phyloP scores from a whole-genome alignment of 495 filamentous ascomycete genomes.

The Hypoxylon fuscum region DNA sequence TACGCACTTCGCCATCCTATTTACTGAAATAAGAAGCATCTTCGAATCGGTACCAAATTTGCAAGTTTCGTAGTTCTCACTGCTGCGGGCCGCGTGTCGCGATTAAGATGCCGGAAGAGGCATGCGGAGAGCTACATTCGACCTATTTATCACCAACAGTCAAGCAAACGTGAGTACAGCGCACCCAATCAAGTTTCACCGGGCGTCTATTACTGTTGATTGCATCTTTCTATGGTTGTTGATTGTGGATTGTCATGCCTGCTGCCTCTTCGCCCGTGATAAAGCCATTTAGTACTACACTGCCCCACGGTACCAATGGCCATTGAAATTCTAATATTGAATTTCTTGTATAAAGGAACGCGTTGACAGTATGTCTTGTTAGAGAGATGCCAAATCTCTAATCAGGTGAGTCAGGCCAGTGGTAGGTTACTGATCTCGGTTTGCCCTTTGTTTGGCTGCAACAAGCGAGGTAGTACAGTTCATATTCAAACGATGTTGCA shows the following conservation, averaged over 20 bases:
- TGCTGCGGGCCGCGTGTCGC: background rate
- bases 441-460: slow-evolving; percentile 1
- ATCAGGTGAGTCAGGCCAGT: background rate
- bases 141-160: slow-evolving; percentile 15
- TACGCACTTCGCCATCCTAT: no score
- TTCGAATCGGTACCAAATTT: background rate
- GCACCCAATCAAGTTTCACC: slow-evolving; percentile 3
- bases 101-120: background rate
- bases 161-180: slow-evolving; percentile 5
- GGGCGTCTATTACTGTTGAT: slow-evolving; percentile 13
- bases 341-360: no score
- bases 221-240: background rate
- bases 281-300: no score
- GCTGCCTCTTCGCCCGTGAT: no score
- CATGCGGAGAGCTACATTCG: slow-evolving; percentile 4
- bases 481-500: slow-evolving; percentile 2
- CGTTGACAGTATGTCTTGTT: background rate
- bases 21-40: no score
- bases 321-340: no score
- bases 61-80: slow-evolving; percentile 2
- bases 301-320: no score
- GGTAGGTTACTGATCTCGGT: background rate
- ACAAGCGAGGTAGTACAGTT: slow-evolving; percentile 23
- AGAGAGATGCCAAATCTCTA: background rate
- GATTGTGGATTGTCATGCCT: background rate